Percentiles rank a stretch among this genome's conserved stretches.
These are phyloP conservation scores for Tylopilus felleus DNA, from an alignment of 768 basidiomycete genomes.

Conservation along the genomic window DNA sequence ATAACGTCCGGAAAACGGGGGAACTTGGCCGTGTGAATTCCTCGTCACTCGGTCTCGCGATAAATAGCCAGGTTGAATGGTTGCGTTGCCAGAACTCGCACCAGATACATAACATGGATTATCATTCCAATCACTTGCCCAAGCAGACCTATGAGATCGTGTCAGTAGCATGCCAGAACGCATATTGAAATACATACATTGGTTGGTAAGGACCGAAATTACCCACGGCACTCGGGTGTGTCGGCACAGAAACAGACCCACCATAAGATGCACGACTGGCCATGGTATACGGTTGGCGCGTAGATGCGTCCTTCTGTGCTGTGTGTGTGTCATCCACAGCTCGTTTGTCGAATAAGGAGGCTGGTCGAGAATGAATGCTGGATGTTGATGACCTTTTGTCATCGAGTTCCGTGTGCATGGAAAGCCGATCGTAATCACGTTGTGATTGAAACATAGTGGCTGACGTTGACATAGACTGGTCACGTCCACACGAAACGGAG, in stretches of 20 bases:
- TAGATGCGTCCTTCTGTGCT: neutral
- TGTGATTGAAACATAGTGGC: conserved; percentile 9
- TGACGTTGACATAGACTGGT: conserved; percentile 5
- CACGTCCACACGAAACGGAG: neutral
- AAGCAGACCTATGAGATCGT: conserved; percentile 5
- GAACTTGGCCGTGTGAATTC: too few relatives aligned
- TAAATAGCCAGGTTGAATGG: neutral
- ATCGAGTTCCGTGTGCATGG: conserved; percentile 2
- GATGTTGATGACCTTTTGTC: conserved; percentile 12
- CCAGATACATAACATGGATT: conserved; percentile 9
- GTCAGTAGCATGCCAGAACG: neutral
- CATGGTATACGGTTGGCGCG: neutral
- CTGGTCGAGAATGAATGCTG: conserved; percentile 10
- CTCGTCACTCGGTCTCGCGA: too few relatives aligned
- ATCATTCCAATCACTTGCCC: conserved; percentile 22
- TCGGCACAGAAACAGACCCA: neutral
- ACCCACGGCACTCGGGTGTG: conserved; percentile 1
- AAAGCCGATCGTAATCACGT: conserved; percentile 10
- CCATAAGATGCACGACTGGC: neutral
- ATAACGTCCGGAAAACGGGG: too few relatives aligned
- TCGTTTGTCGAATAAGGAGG: too few relatives aligned
- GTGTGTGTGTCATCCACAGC: conserved; percentile 1
- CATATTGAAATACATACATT: conserved; percentile 8
- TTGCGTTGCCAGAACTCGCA: neutral
- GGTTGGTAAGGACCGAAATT: conserved; percentile 4